These are phyloP conservation scores for Rhodotorula sp. DNA, from an alignment of 1,284 basidiomycete genomes.

Conservation along the genomic window DNA sequence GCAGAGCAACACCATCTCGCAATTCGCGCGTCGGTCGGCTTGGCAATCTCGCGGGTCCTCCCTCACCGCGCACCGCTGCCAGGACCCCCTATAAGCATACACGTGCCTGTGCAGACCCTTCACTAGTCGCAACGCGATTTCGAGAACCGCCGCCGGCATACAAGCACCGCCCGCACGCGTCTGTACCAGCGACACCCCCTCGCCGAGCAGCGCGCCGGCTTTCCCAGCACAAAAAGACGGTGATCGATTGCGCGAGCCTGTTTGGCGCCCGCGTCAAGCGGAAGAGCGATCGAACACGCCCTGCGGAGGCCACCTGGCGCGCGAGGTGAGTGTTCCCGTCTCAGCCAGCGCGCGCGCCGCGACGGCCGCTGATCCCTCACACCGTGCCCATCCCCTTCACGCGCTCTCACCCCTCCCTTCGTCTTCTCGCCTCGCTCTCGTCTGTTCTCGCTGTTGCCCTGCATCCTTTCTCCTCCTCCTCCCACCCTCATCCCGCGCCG, in stretches of 20 bases:
- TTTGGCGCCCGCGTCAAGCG: no score
- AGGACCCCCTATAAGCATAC: no score
- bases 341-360: not conserved
- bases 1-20: no score
- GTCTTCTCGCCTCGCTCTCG: not conserved
- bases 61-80: no score
- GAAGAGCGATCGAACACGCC: not conserved
- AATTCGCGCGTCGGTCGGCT: no score
- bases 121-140: not conserved
- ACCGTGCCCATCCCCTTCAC: not conserved
- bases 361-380: slow-evolving; percentile 5
- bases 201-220: not conserved
- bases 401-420: not conserved
- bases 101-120: not conserved
- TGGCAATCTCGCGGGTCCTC: no score
- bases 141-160: no score
- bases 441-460: not conserved
- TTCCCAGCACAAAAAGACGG: not conserved
- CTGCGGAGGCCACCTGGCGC: not conserved
- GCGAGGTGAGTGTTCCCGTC: not conserved
- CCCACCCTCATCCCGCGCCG: not conserved
- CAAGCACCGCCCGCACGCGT: not conserved
- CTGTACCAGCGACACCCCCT: not conserved
- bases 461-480: not conserved
- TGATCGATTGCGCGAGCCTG: no score